Conservation (phyloP, 306 rosid genomes). For the Abrus precatorius region DNA sequence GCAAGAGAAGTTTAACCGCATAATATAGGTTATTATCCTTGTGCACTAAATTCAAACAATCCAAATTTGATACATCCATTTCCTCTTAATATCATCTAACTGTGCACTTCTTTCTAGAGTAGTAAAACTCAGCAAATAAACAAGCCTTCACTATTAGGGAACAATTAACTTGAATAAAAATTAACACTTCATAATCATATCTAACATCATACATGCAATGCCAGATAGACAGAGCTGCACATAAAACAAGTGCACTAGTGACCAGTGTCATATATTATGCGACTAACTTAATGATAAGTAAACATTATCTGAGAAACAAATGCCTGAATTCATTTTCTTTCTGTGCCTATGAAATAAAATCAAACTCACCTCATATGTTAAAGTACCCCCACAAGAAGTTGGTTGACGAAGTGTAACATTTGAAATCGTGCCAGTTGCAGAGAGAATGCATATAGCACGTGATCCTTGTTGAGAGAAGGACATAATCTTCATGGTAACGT, state of each 20-base stretch:
- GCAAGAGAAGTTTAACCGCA: slow-evolving; percentile 2
- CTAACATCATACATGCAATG: slow-evolving; percentile 17
- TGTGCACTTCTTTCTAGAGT: neutral
- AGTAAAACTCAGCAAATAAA: slow-evolving; percentile 12
- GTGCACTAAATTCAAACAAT: neutral
- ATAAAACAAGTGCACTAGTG: neutral
- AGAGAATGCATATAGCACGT: slow-evolving; percentile 72
- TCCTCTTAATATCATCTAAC: slow-evolving; percentile 3
- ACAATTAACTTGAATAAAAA: neutral
- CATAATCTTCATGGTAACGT: slow-evolving; percentile 73
- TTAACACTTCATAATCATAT: neutral
- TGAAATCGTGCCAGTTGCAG: slow-evolving; percentile 76
- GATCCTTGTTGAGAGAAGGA: slow-evolving; percentile 77
- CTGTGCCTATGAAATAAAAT: slow-evolving; percentile 28
- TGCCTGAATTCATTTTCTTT: slow-evolving; percentile 27
- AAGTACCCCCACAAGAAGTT: slow-evolving; percentile 71
- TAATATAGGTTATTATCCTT: neutral
- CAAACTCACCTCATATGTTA: slow-evolving; percentile 69
- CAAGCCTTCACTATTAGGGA: neutral
- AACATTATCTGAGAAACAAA: slow-evolving; percentile 30
- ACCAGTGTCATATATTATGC: neutral
- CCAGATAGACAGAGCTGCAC: slow-evolving; percentile 5
- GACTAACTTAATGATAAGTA: slow-evolving; percentile 1
- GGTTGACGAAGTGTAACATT: slow-evolving; percentile 80
- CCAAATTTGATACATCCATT: slow-evolving; percentile 13